Evolutionary conservation across 1,284 basidiomycete species (phyloP), one percentile per base, ranked within the genome.

Genomic region (Athelia psychrophila): DNA sequence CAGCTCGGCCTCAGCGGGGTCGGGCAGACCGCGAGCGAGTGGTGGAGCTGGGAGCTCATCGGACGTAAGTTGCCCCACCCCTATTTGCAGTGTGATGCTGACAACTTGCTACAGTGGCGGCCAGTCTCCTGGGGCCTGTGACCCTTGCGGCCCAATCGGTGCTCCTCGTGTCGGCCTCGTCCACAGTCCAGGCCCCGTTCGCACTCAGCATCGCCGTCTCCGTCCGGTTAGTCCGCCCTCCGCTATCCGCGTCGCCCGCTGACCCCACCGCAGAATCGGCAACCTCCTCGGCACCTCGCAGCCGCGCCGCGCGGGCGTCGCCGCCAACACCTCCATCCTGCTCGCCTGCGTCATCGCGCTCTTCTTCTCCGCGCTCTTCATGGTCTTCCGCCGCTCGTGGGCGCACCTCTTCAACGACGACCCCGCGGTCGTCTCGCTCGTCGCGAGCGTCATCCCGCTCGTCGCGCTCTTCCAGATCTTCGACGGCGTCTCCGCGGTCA

Each of bases 21-120:
- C 20, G 83, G 87, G 76, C 50, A 81, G 57, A 78, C 73, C 30
- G 90, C 88, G 1, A 83, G 83, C 9, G 93, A 95, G 65, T 95
- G 93, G 93, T 95, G 92, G 91, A 86, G 86, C 33, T 95, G 93
- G 93, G 93, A 95, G 64, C 74, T 93, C 3, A 73, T 90, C 49
- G 77, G 76, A 47, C 67, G 79, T 81, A 56, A 58, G 79, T 76
- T 33, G 5, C 13, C 42, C 49, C 38, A 32, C 13, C 5, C 27
- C 27, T 30, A 30, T 30, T 30, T 5, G 27, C 13, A 13, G 27
- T 6, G 27, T 5, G 27, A 6, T 5, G 27, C 27, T 30, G 27
- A 55, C 20, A 10, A 2, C 35, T 13, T 40, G 19, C 24, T 20
- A 8, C 23, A 78, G 81, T 76, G 60, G 83, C 68, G 35, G 89